Evolutionary conservation across 2,329 filamentous ascomycete species (phyloP), one percentile per base, ranked within the genome.

Genomic region (Penicillium paneum): DNA sequence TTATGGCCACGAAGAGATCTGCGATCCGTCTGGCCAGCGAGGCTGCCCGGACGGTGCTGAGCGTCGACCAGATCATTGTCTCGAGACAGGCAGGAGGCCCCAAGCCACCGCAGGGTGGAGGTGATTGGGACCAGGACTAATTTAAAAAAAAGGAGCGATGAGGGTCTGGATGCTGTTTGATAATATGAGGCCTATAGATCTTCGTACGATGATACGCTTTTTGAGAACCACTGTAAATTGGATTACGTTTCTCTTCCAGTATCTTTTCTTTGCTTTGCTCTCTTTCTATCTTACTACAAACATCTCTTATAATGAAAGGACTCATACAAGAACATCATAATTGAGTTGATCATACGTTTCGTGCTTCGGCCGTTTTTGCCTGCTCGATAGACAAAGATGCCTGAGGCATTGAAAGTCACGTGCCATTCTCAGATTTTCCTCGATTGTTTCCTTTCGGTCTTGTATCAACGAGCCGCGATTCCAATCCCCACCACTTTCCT

Each of bases 61-160:
- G 91, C 44, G 94, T 99, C 36, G 94, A 99, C 76, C 95, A 99
- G 79, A 99, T 99, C 71, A 99, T 99, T 71, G 94, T 99, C 54
- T 92, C 95, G 60, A 86, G 93, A 78, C 94, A 97, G 79, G 94
- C 95, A 44, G 94, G 94, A 70, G 94, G 94, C 35, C 94, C 95
- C 21, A 99, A 99, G 83, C 93, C 93, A 53, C 94, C 94, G 29
- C 92, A 89, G 43, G 94, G 91, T 64, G 97, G 97, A 77, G 88
- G 92, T 42, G 84, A 84, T 69, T 87, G 85, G 85, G 85, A 88
- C 72, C 83, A 87, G 67, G 85, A 88, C 68, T 80, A 75, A 69
- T 64, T 21, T 19, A 1, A 43, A 49, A 54, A 49, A 54, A 50
- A 44, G 46, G 40, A 50, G 52, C 41, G 41, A 61, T 60, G 56